These are phyloP conservation scores for Heterococcus sp. DNA, from an alignment of 108 stramenopile species.

Conservation along the genomic window DNA sequence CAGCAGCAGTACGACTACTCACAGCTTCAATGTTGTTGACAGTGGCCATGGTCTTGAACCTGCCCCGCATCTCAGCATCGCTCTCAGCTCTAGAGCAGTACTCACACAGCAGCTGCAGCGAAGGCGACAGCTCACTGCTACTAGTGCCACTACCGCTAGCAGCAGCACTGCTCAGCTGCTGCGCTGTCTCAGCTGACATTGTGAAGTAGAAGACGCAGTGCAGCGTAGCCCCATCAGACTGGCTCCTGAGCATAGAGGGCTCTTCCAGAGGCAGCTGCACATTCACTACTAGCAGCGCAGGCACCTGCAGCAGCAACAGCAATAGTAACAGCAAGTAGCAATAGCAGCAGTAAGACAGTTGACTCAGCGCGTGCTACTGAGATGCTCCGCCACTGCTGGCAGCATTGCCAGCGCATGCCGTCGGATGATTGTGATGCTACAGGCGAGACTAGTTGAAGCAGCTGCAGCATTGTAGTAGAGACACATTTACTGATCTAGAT, in stretches of 20 bases:
- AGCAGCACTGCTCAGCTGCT: background rate
- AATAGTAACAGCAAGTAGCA: background rate
- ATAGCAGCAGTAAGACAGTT: too few relatives aligned
- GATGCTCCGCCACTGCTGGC: too few relatives aligned
- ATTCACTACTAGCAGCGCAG: slow-evolving; percentile 36
- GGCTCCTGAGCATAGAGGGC: slow-evolving; percentile 1
- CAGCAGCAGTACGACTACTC: background rate
- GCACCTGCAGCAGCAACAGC: slow-evolving; percentile 8
- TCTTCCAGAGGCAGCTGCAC: slow-evolving; percentile 37
- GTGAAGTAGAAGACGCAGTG: slow-evolving; percentile 43
- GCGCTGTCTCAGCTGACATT: slow-evolving; percentile 19
- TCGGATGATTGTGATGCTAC: too few relatives aligned
- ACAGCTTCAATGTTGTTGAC: slow-evolving; percentile 24
- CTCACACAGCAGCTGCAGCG: slow-evolving; percentile 20
- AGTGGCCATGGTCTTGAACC: slow-evolving; percentile 27
- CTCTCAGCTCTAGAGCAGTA: slow-evolving; percentile 1
- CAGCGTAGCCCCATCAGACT: slow-evolving; percentile 17
- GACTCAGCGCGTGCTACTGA: too few relatives aligned
- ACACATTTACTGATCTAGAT: too few relatives aligned
- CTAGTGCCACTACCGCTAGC: background rate
- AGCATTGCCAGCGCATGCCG: too few relatives aligned
- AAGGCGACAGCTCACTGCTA: background rate
- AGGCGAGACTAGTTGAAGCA: too few relatives aligned
- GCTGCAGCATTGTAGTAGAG: too few relatives aligned
- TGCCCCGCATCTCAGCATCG: slow-evolving; percentile 6